Conservation (phyloP, 371 early-diverging fungal species). For the Mycotypha africana region DNA sequence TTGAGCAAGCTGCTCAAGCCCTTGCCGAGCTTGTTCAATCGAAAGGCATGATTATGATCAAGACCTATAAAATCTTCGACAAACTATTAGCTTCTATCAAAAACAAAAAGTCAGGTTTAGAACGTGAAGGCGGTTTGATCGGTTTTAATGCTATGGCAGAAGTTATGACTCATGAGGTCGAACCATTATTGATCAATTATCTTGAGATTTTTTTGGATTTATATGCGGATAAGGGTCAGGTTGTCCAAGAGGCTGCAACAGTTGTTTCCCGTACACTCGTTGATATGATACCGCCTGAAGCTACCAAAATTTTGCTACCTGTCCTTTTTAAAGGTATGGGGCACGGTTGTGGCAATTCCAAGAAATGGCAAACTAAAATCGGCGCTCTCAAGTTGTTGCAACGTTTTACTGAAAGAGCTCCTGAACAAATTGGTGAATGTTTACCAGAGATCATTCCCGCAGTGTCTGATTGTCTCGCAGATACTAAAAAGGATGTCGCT, state of each 20-base stretch:
- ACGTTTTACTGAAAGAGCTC: slow-evolving; percentile 50
- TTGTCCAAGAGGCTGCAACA: slow-evolving; percentile 72
- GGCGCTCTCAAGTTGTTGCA: slow-evolving; percentile 58
- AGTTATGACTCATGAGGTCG: slow-evolving; percentile 46
- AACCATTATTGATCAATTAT: slow-evolving; percentile 58
- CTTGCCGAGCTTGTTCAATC: slow-evolving; percentile 44
- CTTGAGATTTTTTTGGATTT: slow-evolving; percentile 55
- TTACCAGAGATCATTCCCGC: slow-evolving; percentile 70
- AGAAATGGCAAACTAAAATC: slow-evolving; percentile 77
- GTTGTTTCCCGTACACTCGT: slow-evolving; percentile 51
- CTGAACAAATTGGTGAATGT: slow-evolving; percentile 59
- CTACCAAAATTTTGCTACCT: slow-evolving; percentile 54
- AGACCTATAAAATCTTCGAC: slow-evolving; percentile 51
- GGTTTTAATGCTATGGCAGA: slow-evolving; percentile 63
- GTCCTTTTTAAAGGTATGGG: slow-evolving; percentile 58
- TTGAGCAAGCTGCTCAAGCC: slow-evolving; percentile 51
- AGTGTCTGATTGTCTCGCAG: slow-evolving; percentile 66
- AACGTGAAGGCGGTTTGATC: slow-evolving; percentile 68
- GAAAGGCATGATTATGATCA: slow-evolving; percentile 51
- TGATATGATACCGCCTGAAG: slow-evolving; percentile 49
- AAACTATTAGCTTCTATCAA: slow-evolving; percentile 48
- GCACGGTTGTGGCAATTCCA: slow-evolving; percentile 38
- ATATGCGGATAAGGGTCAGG: slow-evolving; percentile 68
- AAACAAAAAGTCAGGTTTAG: slow-evolving; percentile 70
- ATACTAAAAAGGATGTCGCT: slow-evolving; percentile 69